Conservation (phyloP, 2,329 filamentous ascomycete genomes). For the Didymella arachidicola region DNA sequence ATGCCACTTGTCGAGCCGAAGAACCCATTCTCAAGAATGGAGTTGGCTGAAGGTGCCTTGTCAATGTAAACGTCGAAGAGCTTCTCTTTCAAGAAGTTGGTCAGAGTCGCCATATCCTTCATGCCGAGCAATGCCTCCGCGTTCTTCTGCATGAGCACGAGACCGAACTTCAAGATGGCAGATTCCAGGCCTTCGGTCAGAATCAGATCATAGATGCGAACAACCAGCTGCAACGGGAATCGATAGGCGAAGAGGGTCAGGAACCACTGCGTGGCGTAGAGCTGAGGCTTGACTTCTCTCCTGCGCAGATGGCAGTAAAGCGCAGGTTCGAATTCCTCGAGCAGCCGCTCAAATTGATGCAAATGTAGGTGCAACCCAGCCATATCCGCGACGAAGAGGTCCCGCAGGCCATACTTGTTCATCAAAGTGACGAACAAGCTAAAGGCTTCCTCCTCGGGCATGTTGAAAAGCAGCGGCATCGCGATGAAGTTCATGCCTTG, state of each 20-base stretch:
- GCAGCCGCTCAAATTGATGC: constrained; percentile 91
- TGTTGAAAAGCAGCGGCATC: constrained; percentile 96
- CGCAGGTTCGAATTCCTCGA: constrained; percentile 93
- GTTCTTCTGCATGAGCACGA: constrained; percentile 97
- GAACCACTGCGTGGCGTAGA: constrained; percentile 99
- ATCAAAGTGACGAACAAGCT: constrained; percentile 91
- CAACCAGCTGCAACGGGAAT: constrained; percentile 93
- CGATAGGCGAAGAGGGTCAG: constrained; percentile 98
- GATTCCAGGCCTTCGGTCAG: constrained; percentile 87
- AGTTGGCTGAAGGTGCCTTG: constrained; percentile 87
- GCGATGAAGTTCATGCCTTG: constrained; percentile 99
- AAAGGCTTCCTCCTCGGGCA: constrained; percentile 97
- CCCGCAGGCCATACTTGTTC: constrained; percentile 93
- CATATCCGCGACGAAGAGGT: constrained; percentile 96
- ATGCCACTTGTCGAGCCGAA: constrained; percentile 90
- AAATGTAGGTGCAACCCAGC: constrained; percentile 90
- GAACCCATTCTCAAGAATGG: constrained; percentile 94
- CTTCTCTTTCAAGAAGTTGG: constrained; percentile 89
- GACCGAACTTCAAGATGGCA: constrained; percentile 91
- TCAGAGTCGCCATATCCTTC: constrained; percentile 90
- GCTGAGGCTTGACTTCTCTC: constrained; percentile 83
- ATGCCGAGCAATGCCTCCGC: constrained; percentile 77
- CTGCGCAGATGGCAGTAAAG: constrained; percentile 93
- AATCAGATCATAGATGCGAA: constrained; percentile 95
- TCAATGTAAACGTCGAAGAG: constrained; percentile 98